These are phyloP conservation scores for Teratosphaeriaceae sp. DNA, from an alignment of 2,329 filamentous ascomycete species.

Conservation along the genomic window DNA sequence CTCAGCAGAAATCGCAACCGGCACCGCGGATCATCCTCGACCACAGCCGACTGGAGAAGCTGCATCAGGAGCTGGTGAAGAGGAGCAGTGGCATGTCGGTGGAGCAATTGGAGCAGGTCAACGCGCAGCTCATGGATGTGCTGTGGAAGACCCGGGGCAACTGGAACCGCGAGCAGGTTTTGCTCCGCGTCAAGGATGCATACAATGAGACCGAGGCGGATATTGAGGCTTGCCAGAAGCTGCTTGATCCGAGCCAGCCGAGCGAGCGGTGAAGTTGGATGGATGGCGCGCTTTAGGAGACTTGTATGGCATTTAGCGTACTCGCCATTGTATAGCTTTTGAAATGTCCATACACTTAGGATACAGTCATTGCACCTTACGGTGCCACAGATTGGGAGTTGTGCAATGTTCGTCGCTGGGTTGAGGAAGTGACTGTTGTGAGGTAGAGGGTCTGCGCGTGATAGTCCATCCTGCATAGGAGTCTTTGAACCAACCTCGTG, in stretches of 20 bases:
- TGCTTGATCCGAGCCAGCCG: constrained; percentile 36
- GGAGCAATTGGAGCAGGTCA: constrained; percentile 95
- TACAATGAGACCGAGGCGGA: constrained; percentile 72
- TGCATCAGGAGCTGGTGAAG: constrained; percentile 58
- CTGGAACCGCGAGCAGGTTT: constrained; percentile 75
- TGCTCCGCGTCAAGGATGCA: constrained; percentile 54
- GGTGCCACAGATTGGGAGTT: too few species aligned
- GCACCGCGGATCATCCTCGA: constrained; percentile 34
- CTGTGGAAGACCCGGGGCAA: constrained; percentile 75
- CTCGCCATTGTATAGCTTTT: too few species aligned
- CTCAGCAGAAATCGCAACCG: constrained; percentile 1
- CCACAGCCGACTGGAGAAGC: constrained; percentile 44
- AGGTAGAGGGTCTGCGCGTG: too few species aligned
- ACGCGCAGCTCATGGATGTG: constrained; percentile 81
- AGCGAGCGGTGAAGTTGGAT: too few species aligned
- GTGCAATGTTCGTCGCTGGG: too few species aligned
- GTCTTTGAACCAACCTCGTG: too few species aligned
- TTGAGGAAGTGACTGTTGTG: too few species aligned
- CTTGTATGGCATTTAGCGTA: too few species aligned
- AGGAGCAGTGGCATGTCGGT: constrained; percentile 73
- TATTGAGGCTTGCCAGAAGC: constrained; percentile 51
- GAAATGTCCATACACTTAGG: too few species aligned
- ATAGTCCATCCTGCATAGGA: too few species aligned
- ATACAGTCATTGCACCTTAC: too few species aligned
- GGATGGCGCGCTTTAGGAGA: too few species aligned